phyloP scores from a whole-genome alignment of 1,139 yeast species.

The Magnusiomyces ingens region DNA sequence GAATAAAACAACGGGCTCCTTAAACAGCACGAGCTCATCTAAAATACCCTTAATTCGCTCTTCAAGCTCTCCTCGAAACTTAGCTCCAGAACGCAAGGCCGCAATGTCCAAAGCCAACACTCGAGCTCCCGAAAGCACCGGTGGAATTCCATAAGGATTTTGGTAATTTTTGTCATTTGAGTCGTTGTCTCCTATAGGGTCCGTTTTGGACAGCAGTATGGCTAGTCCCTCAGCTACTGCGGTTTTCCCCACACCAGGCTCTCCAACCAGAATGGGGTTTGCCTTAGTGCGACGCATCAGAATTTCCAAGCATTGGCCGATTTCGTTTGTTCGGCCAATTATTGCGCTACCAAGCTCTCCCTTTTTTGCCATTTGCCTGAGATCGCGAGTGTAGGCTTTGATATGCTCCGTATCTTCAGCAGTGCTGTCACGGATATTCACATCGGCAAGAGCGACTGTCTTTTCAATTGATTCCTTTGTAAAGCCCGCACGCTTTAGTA shows the following conservation, averaged over 20 bases:
- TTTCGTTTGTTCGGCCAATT: conserved; percentile 96
- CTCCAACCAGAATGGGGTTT: conserved; percentile 93
- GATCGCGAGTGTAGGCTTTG: conserved; percentile 79
- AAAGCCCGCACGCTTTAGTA: conserved; percentile 46
- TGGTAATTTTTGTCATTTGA: too few species aligned
- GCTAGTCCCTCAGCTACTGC: conserved; percentile 98
- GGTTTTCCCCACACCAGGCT: conserved; percentile 98
- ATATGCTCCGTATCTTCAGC: conserved; percentile 76
- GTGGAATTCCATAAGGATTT: conserved; percentile 82
- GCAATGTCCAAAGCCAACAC: conserved; percentile 91
- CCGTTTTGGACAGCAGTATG: conserved; percentile 28
- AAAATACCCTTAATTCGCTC: conserved; percentile 94
- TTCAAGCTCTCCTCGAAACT: conserved; percentile 96
- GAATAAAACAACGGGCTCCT: conserved; percentile 76
- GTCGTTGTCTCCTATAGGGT: too few species aligned
- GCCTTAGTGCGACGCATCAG: conserved; percentile 95
- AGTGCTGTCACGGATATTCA: conserved; percentile 87
- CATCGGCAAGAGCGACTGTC: conserved; percentile 56
- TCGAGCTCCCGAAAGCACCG: conserved; percentile 68
- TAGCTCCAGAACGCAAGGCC: conserved; percentile 95
- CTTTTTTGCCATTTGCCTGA: conserved; percentile 47
- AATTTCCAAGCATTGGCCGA: conserved; percentile 86
- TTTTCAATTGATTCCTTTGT: conserved; percentile 37
- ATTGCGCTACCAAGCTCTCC: conserved; percentile 93
- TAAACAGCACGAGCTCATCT: conserved; percentile 83